Evolutionary conservation across 1,139 yeast genomes (phyloP), one percentile per base, ranked within the genome.

Genomic region (Debaryomyces nepalensis): DNA sequence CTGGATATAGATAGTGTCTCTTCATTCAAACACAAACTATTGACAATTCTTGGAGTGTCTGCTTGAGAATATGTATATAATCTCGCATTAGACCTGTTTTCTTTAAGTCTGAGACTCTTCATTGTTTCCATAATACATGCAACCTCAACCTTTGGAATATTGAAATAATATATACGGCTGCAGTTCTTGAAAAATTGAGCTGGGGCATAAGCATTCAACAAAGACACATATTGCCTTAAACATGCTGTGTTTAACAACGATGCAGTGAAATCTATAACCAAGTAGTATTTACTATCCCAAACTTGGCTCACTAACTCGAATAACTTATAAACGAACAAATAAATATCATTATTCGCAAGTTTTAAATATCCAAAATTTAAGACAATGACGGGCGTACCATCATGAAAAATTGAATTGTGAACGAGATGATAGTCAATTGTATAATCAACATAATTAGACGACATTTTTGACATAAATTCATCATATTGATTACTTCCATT

Each of bases 401-500:
- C 95, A 35, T 75, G 70, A 40, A 84, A 79, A 14, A 85, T 78
- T 0, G 87, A 78, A 49, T 80, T 88, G 42, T 78, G 82, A 6
- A 86, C 74, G 30, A 84, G 69, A 0, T 78, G 72, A 14, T 65
- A 63, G 18, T 77, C 76, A 19, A 67, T 58, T 3, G 70, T 56
- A 4, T 67, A 61, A 8, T 77, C 79, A 24, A 77, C 64, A 48
- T 82, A 82, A 40, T 76, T 74, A 40, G 77, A 67, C 0, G 88
- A 71, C 68, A 83, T 78, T 47, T 82, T 81, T 19, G 82, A 75
- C 90, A 88, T 84, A 52, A 87, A 87, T 44, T 87, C 96, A 52
- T 79, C 81, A 40, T 83, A 68, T 42, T 77, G 78, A 9, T 75
- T 68, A 47, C 79, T 77, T 11, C 68, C 68, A 20, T 76, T 77